Evolutionary conservation across 768 basidiomycete species (phyloP), one percentile per base, ranked within the genome.

Genomic region (Podaxis rugospora): DNA sequence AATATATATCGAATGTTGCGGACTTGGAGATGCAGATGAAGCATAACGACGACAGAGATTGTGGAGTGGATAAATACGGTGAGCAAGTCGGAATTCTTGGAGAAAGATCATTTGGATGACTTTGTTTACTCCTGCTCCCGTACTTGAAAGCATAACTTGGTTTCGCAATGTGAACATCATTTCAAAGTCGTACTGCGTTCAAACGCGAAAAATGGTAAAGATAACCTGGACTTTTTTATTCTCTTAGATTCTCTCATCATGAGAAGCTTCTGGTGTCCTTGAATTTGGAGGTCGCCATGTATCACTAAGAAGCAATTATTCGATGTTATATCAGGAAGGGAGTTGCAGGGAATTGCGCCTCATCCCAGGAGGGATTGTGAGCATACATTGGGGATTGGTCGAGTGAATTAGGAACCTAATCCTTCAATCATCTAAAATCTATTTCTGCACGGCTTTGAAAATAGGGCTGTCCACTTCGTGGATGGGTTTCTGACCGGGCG

Each of bases 401-500:
- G 40, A 52, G 25, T 32, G 40, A 44, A 54, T 36, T 18, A 46
- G n/a, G 52, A 21, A 46, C 53, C 27, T 54, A 59, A 54, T 59
- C n/a, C 39, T 59, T 42, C 18, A 44, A 32, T 35, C 32, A 36
- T 53, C 51, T 53, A 52, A 40, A 37, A 51, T 60, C 57, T 71
- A 96, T 78, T 95, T 95, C 81, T 96, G 95, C 66, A 93, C 79
- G 46, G 85, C 76, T 65, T 84, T 88, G 78, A 85, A 94, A 70
- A 96, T 83, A 3, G 95, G 94, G 61, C 78, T 90, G 74, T 87
- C 80, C 70, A 93, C 83, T 71, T 98, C 95, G 74, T 98, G 94
- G 71, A 98, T 86, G 61, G 85, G 94, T 37, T 83, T 81, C 73
- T 91, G 81, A 62, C 90, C 93, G 64, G 81, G 81, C 62, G 96